These are phyloP conservation scores for Pseudopithomyces maydicus DNA, from an alignment of 2,329 filamentous ascomycete genomes.

Conservation along the genomic window DNA sequence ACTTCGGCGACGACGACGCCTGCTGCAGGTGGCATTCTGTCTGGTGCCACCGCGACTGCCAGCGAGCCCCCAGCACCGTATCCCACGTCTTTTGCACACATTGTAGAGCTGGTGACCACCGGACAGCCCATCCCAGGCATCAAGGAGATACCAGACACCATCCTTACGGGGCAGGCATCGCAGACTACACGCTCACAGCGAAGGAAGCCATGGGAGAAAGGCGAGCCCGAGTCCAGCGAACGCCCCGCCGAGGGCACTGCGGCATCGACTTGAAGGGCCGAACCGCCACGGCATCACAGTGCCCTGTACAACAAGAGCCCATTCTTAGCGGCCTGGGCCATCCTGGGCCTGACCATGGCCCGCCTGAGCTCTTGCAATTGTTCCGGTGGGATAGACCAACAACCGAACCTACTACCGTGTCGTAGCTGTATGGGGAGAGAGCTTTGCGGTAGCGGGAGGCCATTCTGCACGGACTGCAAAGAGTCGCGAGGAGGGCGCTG, in stretches of 20 bases:
- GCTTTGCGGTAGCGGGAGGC: too few relatives aligned
- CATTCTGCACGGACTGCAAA: too few relatives aligned
- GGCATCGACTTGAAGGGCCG: background rate
- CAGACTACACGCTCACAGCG: constrained; percentile 58
- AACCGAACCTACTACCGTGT: too few relatives aligned
- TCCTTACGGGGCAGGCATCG: constrained; percentile 72
- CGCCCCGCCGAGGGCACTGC: background rate
- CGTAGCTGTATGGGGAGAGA: too few relatives aligned
- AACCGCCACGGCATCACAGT: background rate
- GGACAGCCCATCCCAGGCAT: constrained; percentile 87
- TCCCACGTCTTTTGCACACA: constrained; percentile 81
- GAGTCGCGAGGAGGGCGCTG: too few relatives aligned
- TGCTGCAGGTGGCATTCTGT: constrained; percentile 26
- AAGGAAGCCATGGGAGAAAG: constrained; percentile 81
- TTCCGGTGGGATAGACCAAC: too few relatives aligned
- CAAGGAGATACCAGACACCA: constrained; percentile 79
- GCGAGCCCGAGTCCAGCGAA: constrained; percentile 32
- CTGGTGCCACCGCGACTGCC: constrained; percentile 23
- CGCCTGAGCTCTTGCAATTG: too few relatives aligned
- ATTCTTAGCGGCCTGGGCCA: too few relatives aligned
- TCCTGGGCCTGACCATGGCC: too few relatives aligned
- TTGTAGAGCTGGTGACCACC: constrained; percentile 81
- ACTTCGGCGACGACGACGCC: constrained; percentile 17
- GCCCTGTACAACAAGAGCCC: too few relatives aligned
- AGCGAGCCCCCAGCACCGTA: constrained; percentile 66